Conservation (phyloP, 371 early-diverging fungal genomes). For the Mortierella sp. region DNA sequence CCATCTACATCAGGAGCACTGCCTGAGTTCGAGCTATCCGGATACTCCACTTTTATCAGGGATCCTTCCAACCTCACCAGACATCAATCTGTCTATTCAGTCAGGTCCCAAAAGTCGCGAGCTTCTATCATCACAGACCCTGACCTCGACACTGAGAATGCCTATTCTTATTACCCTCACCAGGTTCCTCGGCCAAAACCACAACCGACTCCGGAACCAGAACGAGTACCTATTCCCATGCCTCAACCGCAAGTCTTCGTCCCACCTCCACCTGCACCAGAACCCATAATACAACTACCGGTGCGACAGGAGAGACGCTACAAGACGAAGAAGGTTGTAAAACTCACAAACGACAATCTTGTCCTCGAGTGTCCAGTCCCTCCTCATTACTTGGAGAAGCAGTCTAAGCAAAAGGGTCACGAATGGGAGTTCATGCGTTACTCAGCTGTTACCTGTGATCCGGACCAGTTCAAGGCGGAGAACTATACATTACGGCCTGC, state of each 20-base stretch:
- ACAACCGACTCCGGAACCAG: slow-evolving; percentile 13
- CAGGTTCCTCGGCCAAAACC: slow-evolving; percentile 21
- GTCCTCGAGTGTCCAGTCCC: slow-evolving; percentile 68
- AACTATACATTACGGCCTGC: slow-evolving; percentile 71
- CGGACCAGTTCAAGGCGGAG: slow-evolving; percentile 68
- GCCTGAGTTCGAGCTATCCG: slow-evolving; percentile 28
- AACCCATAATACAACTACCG: slow-evolving; percentile 51
- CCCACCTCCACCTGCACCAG: slow-evolving; percentile 48
- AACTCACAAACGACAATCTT: slow-evolving; percentile 62
- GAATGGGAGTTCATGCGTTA: slow-evolving; percentile 71
- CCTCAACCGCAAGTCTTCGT: slow-evolving; percentile 31
- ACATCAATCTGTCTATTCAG: slow-evolving; percentile 43
- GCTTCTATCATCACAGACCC: slow-evolving; percentile 42
- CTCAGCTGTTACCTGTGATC: slow-evolving; percentile 72
- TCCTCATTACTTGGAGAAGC: slow-evolving; percentile 56
- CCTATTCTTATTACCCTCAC: slow-evolving; percentile 47
- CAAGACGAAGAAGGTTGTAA: slow-evolving; percentile 55
- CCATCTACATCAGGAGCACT: slow-evolving; percentile 7
- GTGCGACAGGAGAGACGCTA: slow-evolving; percentile 60
- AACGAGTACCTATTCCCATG: slow-evolving; percentile 13
- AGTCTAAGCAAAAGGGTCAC: slow-evolving; percentile 57
- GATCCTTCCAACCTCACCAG: slow-evolving; percentile 33
- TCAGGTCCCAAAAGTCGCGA: slow-evolving; percentile 30
- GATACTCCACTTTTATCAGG: slow-evolving; percentile 40
- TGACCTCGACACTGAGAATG: slow-evolving; percentile 40